Base-by-base conservation (phyloP, 805 yeast species). In the Nakazawaea pomicola region DNA sequence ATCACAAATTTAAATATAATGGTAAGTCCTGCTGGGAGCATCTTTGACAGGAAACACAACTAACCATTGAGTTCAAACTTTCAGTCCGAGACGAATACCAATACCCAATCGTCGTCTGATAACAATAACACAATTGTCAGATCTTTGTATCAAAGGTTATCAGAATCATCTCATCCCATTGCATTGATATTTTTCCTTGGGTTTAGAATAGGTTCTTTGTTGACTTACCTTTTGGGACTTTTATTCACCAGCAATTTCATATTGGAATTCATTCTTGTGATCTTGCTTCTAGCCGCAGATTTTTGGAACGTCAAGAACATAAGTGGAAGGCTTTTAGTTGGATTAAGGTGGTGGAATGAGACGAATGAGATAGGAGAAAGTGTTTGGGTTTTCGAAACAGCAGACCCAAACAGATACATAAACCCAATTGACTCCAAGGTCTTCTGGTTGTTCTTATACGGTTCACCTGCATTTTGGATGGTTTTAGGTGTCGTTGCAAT, bases 281-380 rank as follows among this genome's bases (percentile, higher is more conserved):
- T 90, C 2, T 64, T 93, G 14, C 64, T 89, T 15, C 70, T 87
- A 16, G 85, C 96, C 0, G 87, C 88, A 1, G 99, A 91, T 59
- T 91, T 91, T 55, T 91, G 97, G 95, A 83, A 86, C 55, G 79
- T 87, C 18, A 93, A 91, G 57, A 91, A 91, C 60, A 84, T 91
- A 19, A 71, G 95, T 16, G 99, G 99, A 1, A 67, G 98, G 44
- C 72, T 87, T 43, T 62, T 91, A 42, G 97, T 93, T 4, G 98
- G 97, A 0, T 69, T 93, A 48, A 72, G 95, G 49, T 91, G 99
- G 99, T 91, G 98, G 96, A 93, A 91, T 57, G 97, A 91, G 57
- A 71, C 89, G 0, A 67, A 73, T 21, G 68, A 65, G 15, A 58
- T 72, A 7, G 87, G 87, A 1, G 80, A 80, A 49, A 78, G 82